Conservation (phyloP, 2,329 filamentous ascomycete species). For the Arthrobotrys pseudoclavata region DNA sequence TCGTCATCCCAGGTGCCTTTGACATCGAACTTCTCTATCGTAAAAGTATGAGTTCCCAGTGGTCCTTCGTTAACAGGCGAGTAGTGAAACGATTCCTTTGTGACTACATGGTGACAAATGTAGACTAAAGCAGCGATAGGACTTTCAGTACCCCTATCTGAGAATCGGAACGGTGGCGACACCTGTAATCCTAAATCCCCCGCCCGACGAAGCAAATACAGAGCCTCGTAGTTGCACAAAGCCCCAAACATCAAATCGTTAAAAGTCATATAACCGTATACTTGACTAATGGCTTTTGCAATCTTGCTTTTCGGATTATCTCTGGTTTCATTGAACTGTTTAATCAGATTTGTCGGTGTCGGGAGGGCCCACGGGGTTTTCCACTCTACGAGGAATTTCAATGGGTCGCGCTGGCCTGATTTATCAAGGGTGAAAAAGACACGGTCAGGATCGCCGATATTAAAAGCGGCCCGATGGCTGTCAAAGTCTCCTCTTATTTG, state of each 20-base stretch:
- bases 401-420: not conserved
- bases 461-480: not conserved
- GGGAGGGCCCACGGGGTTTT: not conserved
- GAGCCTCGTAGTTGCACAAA: conserved; percentile 18
- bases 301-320: not conserved
- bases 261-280: conserved; percentile 38
- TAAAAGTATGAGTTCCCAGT: not conserved
- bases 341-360: not conserved
- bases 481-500: no score
- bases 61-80: conserved; percentile 1
- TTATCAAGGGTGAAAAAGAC: conserved; percentile 4
- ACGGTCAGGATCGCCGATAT: conserved; percentile 24
- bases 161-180: conserved; percentile 19
- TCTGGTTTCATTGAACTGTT: not conserved
- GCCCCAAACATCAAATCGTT: conserved; percentile 29
- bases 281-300: conserved; percentile 10
- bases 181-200: conserved; percentile 12
- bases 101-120: conserved; percentile 11
- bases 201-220: conserved; percentile 22
- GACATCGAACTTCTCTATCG: conserved; percentile 7
- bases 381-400: not conserved
- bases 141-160: conserved; percentile 23
- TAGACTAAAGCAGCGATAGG: conserved; percentile 15
- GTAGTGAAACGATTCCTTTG: not conserved
- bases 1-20: conserved; percentile 3